Conservation (phyloP, 805 yeast genomes). For the Soucietia sequanensis region DNA sequence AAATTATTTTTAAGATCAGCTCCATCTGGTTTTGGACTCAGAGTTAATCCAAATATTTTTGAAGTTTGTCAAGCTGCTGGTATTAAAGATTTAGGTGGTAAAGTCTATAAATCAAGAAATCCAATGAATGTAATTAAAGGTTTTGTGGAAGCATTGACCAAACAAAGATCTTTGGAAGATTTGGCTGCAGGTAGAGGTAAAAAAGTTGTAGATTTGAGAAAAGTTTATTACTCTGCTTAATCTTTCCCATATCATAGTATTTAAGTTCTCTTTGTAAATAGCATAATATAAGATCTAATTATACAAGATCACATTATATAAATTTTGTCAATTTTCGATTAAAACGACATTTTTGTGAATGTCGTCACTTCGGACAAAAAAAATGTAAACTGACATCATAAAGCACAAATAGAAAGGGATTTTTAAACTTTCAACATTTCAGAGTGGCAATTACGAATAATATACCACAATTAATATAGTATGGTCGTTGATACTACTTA, state of each 20-base stretch:
- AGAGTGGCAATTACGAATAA: no score
- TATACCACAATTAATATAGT: not conserved
- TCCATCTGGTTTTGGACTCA: constrained; percentile 89
- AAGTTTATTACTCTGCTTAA: constrained; percentile 70
- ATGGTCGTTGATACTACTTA: constrained; percentile 49
- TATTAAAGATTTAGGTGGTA: constrained; percentile 88
- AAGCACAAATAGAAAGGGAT: no score
- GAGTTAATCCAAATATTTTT: constrained; percentile 86
- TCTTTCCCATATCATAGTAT: no score
- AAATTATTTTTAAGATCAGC: constrained; percentile 79
- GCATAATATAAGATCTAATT: no score
- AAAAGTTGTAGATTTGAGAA: constrained; percentile 89
- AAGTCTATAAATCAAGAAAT: constrained; percentile 89
- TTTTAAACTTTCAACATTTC: no score
- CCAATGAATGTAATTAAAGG: constrained; percentile 93
- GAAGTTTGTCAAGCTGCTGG: constrained; percentile 94
- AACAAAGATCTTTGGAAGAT: constrained; percentile 81
- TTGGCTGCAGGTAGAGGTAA: constrained; percentile 91
- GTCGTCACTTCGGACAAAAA: no score
- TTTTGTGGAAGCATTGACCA: constrained; percentile 76
- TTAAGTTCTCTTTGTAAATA: no score
- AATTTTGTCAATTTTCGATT: no score
- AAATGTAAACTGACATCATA: no score
- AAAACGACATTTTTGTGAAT: no score
- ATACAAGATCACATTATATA: no score